phyloP scores from a whole-genome alignment of 2,329 filamentous ascomycete genomes.

The Aspergillus pseudonomiae region DNA sequence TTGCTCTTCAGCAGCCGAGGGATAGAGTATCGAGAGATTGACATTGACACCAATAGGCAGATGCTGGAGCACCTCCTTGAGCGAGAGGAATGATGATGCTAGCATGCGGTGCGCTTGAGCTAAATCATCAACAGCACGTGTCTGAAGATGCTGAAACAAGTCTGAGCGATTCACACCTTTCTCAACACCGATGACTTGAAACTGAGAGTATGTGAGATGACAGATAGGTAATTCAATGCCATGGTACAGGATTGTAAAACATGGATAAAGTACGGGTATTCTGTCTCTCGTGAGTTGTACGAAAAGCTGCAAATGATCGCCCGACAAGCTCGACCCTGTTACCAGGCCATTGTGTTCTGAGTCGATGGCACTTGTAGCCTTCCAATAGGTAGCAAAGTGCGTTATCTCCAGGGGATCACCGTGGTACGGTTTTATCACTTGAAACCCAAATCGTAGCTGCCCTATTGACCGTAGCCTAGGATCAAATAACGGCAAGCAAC shows the following conservation, averaged over 20 bases:
- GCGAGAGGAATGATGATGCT: slow-evolving; percentile 74
- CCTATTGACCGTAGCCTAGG: slow-evolving; percentile 89
- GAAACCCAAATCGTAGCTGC: slow-evolving; percentile 89
- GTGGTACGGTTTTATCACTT: slow-evolving; percentile 94
- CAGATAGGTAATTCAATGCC: slow-evolving; percentile 81
- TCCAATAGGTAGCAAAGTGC: slow-evolving; percentile 99
- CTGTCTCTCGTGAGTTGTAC: slow-evolving; percentile 90
- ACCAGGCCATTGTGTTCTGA: slow-evolving; percentile 84
- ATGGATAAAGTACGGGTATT: slow-evolving; percentile 82
- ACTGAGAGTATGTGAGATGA: slow-evolving; percentile 69
- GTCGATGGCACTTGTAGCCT: slow-evolving; percentile 91
- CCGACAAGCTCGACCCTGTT: slow-evolving; percentile 90
- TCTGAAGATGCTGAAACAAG: slow-evolving; percentile 34
- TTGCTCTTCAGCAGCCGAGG: slow-evolving; percentile 73
- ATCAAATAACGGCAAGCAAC: slow-evolving; percentile 88
- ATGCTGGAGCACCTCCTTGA: slow-evolving; percentile 73
- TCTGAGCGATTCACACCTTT: slow-evolving; percentile 30
- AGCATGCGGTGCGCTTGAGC: slow-evolving; percentile 72
- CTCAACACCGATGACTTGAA: slow-evolving; percentile 49
- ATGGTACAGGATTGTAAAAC: slow-evolving; percentile 76
- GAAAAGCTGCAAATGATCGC: slow-evolving; percentile 90
- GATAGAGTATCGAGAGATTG: slow-evolving; percentile 90
- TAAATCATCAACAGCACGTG: slow-evolving; percentile 48
- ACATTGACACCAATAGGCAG: slow-evolving; percentile 81
- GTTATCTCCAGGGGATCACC: slow-evolving; percentile 94